Conservation (phyloP, 2,329 filamentous ascomycete species). For the Sclerotinia sclerotiorum region DNA sequence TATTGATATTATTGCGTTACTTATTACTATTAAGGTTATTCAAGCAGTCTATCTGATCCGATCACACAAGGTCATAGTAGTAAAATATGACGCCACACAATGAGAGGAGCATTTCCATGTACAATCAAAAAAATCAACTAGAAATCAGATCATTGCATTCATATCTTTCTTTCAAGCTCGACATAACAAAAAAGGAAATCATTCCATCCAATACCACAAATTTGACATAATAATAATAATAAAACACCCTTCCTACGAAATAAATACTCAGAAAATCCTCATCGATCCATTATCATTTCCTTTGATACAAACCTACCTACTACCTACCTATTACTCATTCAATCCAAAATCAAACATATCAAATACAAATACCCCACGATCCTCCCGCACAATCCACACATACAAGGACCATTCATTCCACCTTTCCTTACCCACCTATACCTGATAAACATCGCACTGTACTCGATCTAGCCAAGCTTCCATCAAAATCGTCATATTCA, state of each 20-base stretch:
- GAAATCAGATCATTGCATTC: background rate
- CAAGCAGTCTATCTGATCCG: background rate
- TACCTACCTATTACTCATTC: background rate
- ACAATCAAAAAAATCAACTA: too few species aligned
- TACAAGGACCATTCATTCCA: background rate
- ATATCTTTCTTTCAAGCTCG: background rate
- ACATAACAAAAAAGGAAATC: background rate
- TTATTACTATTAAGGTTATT: background rate
- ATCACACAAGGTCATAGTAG: background rate
- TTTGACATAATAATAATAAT: background rate
- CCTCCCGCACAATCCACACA: background rate
- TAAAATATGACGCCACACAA: background rate
- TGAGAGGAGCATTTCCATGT: background rate
- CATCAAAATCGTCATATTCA: background rate
- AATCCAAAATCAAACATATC: background rate
- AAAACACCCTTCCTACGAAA: background rate
- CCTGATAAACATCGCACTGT: conserved; percentile 1
- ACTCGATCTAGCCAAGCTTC: background rate
- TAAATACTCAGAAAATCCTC: background rate
- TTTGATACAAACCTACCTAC: background rate
- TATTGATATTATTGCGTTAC: too few species aligned
- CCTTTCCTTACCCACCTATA: background rate
- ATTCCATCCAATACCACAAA: background rate
- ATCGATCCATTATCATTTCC: background rate
- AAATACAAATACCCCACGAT: background rate